Evolutionary conservation across 2,329 filamentous ascomycete species (phyloP), one percentile per base, ranked within the genome.

Genomic region (Aspergillus brunneoviolaceus): DNA sequence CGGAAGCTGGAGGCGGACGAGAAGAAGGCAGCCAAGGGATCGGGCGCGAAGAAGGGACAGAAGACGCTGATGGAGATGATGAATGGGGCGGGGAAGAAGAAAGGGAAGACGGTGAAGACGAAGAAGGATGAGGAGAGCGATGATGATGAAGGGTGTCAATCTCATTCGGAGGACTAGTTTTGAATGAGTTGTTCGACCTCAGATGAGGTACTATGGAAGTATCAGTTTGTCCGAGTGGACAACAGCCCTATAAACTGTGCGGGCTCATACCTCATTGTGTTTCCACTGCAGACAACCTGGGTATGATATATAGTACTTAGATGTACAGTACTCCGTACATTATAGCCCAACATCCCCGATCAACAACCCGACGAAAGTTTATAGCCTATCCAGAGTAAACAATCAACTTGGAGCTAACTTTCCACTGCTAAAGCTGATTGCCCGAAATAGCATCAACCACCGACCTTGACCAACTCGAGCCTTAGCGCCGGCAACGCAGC

Each of bases 1-100:
- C 87, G 87, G 71, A 94, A 91, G 77, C 75, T 81, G 27, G 85
- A 82, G 63, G 88, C 88, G 70, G 84, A 83, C 53, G 75, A 72
- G 62, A 80, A 78, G 66, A 81, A 81, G 65, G 75, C 75, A 61
- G 74, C 74, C 49, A 80, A 79, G 59, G 79, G 80, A 49, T 80
- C 79, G 60, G 79, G 80, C 27, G 77, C 77, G 61, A 76, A 69
- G 16, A 77, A 74, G 60, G 70, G 67, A 10, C 71, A 75, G 65
- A 74, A 74, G 59, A 77, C 67, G 39, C 59, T 76, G 57, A 59
- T 67, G 49, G 72, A 74, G 45, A 74, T 76, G 70, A 72, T 76
- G 66, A 70, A 70, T 53, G 63, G 56, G 4, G 48, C 56, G 9
- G 57, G 51, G 19, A 67, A 66, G 55, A 62, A 62, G 49, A 59